phyloP scores from a whole-genome alignment of 106 monocot genomes.

The Phalaenopsis aphrodite region DNA sequence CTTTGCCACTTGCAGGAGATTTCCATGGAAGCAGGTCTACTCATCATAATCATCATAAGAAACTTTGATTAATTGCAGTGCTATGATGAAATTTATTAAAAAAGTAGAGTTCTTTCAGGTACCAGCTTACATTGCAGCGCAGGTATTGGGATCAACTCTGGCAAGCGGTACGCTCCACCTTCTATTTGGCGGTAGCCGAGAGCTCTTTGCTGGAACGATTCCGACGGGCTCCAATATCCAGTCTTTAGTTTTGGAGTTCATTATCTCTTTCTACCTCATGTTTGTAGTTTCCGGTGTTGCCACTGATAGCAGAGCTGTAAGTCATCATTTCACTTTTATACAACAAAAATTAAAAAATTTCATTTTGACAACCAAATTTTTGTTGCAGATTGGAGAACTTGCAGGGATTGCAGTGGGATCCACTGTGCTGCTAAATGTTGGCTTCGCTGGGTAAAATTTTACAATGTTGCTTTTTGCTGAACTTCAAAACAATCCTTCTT shows the following conservation, averaged over 20 bases:
- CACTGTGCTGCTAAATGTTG: slow-evolving; percentile 64
- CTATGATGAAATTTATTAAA: not conserved
- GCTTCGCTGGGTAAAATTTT: slow-evolving; percentile 49
- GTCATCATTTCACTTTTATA: not conserved
- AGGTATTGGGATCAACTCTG: slow-evolving; percentile 58
- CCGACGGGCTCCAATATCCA: slow-evolving; percentile 63
- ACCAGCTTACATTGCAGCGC: slow-evolving; percentile 46
- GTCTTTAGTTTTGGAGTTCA: slow-evolving; percentile 69
- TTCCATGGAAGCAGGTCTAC: slow-evolving; percentile 65
- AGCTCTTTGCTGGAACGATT: slow-evolving; percentile 55
- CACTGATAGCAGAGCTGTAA: slow-evolving; percentile 77
- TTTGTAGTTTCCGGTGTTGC: slow-evolving; percentile 92
- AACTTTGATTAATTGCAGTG: no score
- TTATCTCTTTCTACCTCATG: slow-evolving; percentile 91
- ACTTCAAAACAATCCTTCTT: no score
- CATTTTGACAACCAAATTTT: not conserved
- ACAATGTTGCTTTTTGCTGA: not conserved
- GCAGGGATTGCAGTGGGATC: slow-evolving; percentile 81
- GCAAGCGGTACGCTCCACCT: slow-evolving; percentile 70
- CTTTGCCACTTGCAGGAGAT: slow-evolving; percentile 58
- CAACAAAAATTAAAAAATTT: not conserved
- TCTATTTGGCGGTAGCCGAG: slow-evolving; percentile 40
- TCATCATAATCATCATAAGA: not conserved
- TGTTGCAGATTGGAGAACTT: slow-evolving; percentile 68
- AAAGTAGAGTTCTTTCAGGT: slow-evolving; percentile 22